These are phyloP conservation scores for Boletus insuetus DNA, from an alignment of 768 basidiomycete genomes.

Conservation along the genomic window DNA sequence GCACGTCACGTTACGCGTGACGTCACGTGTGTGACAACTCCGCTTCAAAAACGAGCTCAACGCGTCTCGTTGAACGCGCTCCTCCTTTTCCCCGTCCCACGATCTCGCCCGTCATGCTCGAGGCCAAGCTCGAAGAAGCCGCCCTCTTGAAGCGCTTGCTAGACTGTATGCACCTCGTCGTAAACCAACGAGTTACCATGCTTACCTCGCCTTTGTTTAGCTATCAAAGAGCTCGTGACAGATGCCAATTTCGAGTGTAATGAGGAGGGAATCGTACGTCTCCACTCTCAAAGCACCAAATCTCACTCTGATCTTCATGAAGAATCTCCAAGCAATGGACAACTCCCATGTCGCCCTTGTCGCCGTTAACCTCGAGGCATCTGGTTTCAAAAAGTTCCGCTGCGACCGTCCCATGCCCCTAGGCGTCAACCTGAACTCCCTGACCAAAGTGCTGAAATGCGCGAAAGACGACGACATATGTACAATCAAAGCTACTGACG, in stretches of 20 bases:
- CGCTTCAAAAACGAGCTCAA: constrained; percentile 31
- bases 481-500: constrained; percentile 87
- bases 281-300: not conserved
- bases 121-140: constrained; percentile 89
- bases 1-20: constrained; percentile 28
- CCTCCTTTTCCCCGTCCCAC: constrained; percentile 1
- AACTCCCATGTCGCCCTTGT: constrained; percentile 99
- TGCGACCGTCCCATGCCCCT: constrained; percentile 95
- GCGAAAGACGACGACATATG: constrained; percentile 95
- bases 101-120: constrained; percentile 55
- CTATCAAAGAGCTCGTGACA: constrained; percentile 95
- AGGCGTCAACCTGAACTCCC: constrained; percentile 80
- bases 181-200: not conserved
- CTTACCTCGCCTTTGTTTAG: constrained; percentile 40
- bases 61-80: constrained; percentile 30
- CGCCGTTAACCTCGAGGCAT: constrained; percentile 72
- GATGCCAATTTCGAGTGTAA: constrained; percentile 98
- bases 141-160: constrained; percentile 88
- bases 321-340: constrained; percentile 97
- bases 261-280: constrained; percentile 84
- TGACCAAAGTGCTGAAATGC: constrained; percentile 96
- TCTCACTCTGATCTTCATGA: not conserved
- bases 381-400: constrained; percentile 83
- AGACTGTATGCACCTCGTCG: constrained; percentile 61
- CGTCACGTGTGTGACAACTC: constrained; percentile 31